Evolutionary conservation across 768 basidiomycete species (phyloP).

Genomic region (Russula sp.): DNA sequence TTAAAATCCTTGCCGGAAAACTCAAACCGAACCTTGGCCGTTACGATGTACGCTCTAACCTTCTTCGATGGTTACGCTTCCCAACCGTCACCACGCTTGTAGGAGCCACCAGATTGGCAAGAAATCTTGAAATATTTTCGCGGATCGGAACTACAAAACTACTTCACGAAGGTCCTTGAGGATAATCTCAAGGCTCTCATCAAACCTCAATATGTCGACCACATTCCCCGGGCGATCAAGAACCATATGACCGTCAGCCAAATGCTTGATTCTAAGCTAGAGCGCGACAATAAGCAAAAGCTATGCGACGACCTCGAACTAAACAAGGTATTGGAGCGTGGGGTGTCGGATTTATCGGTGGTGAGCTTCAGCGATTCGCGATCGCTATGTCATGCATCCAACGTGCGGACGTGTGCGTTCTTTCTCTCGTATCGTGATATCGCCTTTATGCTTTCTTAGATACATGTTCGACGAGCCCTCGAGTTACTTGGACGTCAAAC

Average conservation of each 20-base stretch:
- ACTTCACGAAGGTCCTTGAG: slow-evolving; percentile 98
- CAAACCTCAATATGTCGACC: slow-evolving; percentile 99
- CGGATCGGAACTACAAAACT: slow-evolving; percentile 98
- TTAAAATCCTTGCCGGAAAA: slow-evolving; percentile 96
- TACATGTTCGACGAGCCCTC: slow-evolving; percentile 99
- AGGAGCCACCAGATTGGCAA: slow-evolving; percentile 99
- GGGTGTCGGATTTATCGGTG: slow-evolving; percentile 85
- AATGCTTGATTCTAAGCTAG: slow-evolving; percentile 91
- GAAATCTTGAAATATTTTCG: slow-evolving; percentile 98
- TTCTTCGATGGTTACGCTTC: not conserved
- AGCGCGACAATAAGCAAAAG: slow-evolving; percentile 82
- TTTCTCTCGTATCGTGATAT: not conserved
- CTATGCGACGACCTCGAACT: slow-evolving; percentile 88
- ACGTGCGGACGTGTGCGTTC: slow-evolving; percentile 85
- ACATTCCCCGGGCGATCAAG: slow-evolving; percentile 96
- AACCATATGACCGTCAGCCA: slow-evolving; percentile 78
- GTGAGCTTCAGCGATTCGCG: slow-evolving; percentile 96
- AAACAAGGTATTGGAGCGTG: slow-evolving; percentile 79
- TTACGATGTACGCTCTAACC: slow-evolving; percentile 68
- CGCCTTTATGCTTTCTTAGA: slow-evolving; percentile 18
- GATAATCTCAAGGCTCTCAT: slow-evolving; percentile 98
- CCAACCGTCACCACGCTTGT: slow-evolving; percentile 16
- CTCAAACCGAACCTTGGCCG: slow-evolving; percentile 96
- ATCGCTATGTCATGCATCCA: slow-evolving; percentile 98
- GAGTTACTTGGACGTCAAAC: slow-evolving; percentile 94